Evolutionary conservation across 1,139 yeast genomes (phyloP), one percentile per base, ranked within the genome.

Genomic region (Yamadazyma pseudoaaseri): DNA sequence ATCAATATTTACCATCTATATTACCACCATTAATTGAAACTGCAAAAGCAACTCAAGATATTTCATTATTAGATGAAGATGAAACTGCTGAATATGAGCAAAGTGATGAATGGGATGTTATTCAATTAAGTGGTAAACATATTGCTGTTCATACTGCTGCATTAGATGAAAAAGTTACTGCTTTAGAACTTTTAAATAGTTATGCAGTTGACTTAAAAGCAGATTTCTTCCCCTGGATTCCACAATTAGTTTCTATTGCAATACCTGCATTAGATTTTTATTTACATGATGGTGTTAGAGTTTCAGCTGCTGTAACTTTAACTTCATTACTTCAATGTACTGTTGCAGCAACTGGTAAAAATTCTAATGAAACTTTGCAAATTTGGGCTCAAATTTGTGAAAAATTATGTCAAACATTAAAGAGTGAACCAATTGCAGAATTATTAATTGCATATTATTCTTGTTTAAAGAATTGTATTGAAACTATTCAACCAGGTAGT

Each of bases 21-120:
- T 73, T 92, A 57, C 97, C 97, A 14, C 92, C 96, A 10, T 65
- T 92, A 39, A 60, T 92, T 38, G 75, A 73, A 36, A 83, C 92
- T 22, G 98, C 97, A 5, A 86, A 81, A 52, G 90, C 94, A 12
- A 77, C 89, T 20, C 97, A 92, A 50, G 96, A 90, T 58, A 79
- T 90, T 38, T 82, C 94, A 26, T 66, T 92, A 35, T 75, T 92
- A 35, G 96, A 89, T 46, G 96, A 89, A 49, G 92, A 83, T 38
- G 95, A 94, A 44, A 78, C 83, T 10, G 95, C 87, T 37, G 87
- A 83, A 46, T 78, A 77, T 46, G 83, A 81, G 45, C 82, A 80
- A 50, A 86, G 86, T 49, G 96, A 90, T 32, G 96, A 90, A 43
- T 92, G 97, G 95, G 98, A 92, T 52, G 94, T 92, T 30, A 82